A percentile compares a stretch with the other conserved stretches of the same genome.
Conservation (phyloP, 2,329 filamentous ascomycete genomes). For the Salinomyces thailandicus region DNA sequence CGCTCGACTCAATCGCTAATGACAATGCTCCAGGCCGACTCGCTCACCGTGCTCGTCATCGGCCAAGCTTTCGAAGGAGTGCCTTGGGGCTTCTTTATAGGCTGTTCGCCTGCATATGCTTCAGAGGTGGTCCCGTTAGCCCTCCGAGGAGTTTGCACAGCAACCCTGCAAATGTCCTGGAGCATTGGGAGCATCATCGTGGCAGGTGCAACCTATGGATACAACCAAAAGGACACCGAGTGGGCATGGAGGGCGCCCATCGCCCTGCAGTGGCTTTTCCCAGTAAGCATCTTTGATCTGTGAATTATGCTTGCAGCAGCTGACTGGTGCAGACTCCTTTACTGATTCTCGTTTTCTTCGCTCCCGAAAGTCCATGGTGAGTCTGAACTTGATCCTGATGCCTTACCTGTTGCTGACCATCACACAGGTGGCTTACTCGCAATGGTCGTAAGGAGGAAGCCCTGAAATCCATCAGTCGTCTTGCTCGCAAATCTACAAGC, state of each 20-base stretch:
- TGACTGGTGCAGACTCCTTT: too few species aligned
- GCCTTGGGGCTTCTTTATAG: constrained; percentile 57
- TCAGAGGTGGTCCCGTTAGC: constrained; percentile 50
- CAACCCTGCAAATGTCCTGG: constrained; percentile 59
- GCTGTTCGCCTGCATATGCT: constrained; percentile 54
- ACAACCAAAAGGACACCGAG: constrained; percentile 29
- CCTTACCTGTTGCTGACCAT: too few species aligned
- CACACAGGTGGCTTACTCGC: constrained; percentile 46
- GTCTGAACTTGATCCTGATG: too few species aligned
- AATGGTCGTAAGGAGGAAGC: constrained; percentile 38
- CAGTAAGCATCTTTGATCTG: too few species aligned
- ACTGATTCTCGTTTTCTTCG: constrained; percentile 39
- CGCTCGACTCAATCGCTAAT: too few species aligned
- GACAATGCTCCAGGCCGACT: too few species aligned
- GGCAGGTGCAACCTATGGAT: constrained; percentile 45
- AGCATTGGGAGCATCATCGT: constrained; percentile 53
- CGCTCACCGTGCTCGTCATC: constrained; percentile 38
- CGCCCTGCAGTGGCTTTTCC: constrained; percentile 50
- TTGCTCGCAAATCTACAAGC: constrained; percentile 40
- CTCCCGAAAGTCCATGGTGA: constrained; percentile 45
- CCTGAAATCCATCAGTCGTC: constrained; percentile 38
- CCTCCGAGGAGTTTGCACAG: constrained; percentile 47
- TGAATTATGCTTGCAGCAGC: too few species aligned
- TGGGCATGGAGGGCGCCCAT: constrained; percentile 39
- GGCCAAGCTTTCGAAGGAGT: constrained; percentile 51